Base-by-base conservation (phyloP, 73 alveolate genomes). In the Symbiodinium natans region DNA sequence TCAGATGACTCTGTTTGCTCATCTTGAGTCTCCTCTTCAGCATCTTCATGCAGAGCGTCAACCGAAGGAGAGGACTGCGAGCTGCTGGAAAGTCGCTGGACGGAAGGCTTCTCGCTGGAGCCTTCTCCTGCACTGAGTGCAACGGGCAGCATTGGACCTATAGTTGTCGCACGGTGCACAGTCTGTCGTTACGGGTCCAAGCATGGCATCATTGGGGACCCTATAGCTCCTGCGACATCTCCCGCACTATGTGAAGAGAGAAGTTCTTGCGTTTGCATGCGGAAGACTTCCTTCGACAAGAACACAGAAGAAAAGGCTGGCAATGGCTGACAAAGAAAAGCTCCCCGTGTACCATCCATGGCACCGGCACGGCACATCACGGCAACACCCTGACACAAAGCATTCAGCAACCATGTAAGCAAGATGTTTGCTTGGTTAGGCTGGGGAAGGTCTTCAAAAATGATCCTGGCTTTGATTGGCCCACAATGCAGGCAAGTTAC, bases 221-320 rank as follows among this genome's bases (percentile, higher is more conserved):
- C 74, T 5, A 21, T 13, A 56, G 33, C 77, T 63, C 77, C 77
- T 63, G 77, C 77, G 31, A 21, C 77, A 7, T 11, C 34, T 2
- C 77, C 31, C 40, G 10, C 36, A 15, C 36, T 21, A 2, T 23
- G 36, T 27, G 77, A 63, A 11, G 77, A 63, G 0, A 63, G 77
- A 11, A 63, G 10, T 34, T 63, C 77, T 34, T 63, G 77, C 36
- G 96, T 89, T 54, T 89, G 96, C 96, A 89, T 89, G n/a, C 96
- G 96, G 48, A 89, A 89, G 36, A 89, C 77, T 41, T 89, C 96
- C 96, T 89, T 15, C 33, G 34, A 63, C 59, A 6, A 46, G n/a
- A 10, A 52, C 29, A 52, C 68, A 5, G 68, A 4, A 52, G 0
- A 10, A 52, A 46, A 1, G 27, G 68, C 68, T n/a, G n/a, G n/a